These are phyloP conservation scores for Hypericum androsaemum DNA, from an alignment of 345 rosid species.

Conservation along the genomic window DNA sequence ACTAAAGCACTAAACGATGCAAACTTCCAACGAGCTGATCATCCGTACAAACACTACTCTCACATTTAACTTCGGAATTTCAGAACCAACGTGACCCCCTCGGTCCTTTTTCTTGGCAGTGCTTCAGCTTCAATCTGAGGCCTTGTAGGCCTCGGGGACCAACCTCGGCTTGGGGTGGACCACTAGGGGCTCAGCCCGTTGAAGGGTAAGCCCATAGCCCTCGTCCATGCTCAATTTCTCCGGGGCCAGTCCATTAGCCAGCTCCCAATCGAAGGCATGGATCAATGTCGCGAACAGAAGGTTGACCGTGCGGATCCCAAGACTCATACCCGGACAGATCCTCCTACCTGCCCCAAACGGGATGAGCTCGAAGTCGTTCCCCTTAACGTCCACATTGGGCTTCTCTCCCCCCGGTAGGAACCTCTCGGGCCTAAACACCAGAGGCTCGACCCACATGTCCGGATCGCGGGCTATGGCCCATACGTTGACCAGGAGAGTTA, in stretches of 20 bases:
- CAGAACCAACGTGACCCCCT: too few relatives aligned
- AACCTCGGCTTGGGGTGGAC: constrained; percentile 60
- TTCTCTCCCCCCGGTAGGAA: constrained; percentile 65
- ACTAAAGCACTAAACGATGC: too few relatives aligned
- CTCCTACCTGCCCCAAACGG: constrained; percentile 88
- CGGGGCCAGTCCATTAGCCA: constrained; percentile 36
- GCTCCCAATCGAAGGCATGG: constrained; percentile 72
- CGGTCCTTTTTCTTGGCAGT: too few relatives aligned
- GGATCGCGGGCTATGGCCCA: constrained; percentile 95
- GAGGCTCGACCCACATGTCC: constrained; percentile 47
- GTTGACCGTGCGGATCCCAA: constrained; percentile 67
- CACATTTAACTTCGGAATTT: too few relatives aligned
- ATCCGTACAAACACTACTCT: too few relatives aligned
- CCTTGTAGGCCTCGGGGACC: not conserved
- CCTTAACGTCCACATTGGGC: constrained; percentile 46
- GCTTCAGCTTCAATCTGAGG: not conserved
- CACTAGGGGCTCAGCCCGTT: constrained; percentile 47
- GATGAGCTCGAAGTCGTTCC: constrained; percentile 62
- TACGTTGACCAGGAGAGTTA: constrained; percentile 52
- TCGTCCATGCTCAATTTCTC: constrained; percentile 65
- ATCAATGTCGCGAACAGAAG: constrained; percentile 47
- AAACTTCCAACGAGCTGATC: too few relatives aligned
- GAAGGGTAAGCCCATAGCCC: constrained; percentile 64
- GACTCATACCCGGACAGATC: constrained; percentile 66
- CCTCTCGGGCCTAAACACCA: constrained; percentile 58